Evolutionary conservation across 331 rosid genomes (phyloP), one percentile per base, ranked within the genome.

Genomic region (Ulmus americana): DNA sequence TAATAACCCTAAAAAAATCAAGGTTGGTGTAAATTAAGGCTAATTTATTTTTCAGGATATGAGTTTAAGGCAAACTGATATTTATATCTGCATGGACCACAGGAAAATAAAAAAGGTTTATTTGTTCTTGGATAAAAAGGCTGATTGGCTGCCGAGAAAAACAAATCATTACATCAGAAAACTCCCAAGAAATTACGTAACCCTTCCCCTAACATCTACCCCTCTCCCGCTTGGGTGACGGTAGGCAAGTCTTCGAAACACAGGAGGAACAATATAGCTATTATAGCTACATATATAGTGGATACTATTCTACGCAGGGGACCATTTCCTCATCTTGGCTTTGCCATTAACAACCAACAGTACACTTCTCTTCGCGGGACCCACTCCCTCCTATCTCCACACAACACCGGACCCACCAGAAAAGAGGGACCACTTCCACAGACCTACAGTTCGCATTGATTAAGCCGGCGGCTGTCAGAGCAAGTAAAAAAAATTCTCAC

Each of bases 391-490:
- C 64, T 50, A 63, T 28, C 35, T 28, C 35, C 35, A 28, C 35
- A 2, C 35, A 2, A 28, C 35, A 28, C 2, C 35, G 35, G 35
- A 28, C 35, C 35, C 35, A 28, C 35, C 35, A 28, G 10, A 4
- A 0, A 0, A 9, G 13, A 53, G 74, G 94, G 83, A 82, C 90
- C 88, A 78, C 71, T 15, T 45, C 10, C 48, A 2, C 41, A 6
- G 59, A 56, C 49, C 47, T 40, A 61, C 71, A 58, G 68, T 63
- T 45, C 70, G 43, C 80, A 76, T 77, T 81, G 76, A 83, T 83
- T 84, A 66, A 81, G 85, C 77, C 91, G 88, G 91, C 95, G 95
- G 95, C 83, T 78, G 86, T 79, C 73, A 57, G 70, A 65, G 43
- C 35, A 77, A 71, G 81, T 79, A 69, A 78, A 86, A 76, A 80